Base-by-base conservation (phyloP, 768 basidiomycete genomes). In the Pulveroboletus sp. region DNA sequence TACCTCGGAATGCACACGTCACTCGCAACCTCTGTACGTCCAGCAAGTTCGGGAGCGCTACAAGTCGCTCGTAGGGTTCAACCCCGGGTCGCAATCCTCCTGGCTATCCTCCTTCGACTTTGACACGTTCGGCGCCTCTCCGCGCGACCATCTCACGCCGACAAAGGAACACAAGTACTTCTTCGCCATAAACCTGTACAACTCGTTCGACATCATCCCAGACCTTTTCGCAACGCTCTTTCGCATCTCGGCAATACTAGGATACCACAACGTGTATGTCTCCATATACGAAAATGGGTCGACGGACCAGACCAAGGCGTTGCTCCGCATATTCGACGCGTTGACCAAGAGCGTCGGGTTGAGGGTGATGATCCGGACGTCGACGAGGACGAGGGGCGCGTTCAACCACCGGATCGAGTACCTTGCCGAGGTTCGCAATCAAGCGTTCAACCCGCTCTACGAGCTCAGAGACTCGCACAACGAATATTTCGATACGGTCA, bases 371-470 rank as follows among this genome's bases (percentile, higher is more conserved):
- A 98, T 99, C 62, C 83, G 92, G 51, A 93, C 93, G 0, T 91
- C 87, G 10, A 88, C 85, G 75, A 85, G 96, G 54, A 94, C 89
- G 10, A 79, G 95, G 24, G 96, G 96, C 34, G 87, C 89, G 9
- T 98, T 98, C 77, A 95, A 95, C 70, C 96, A 99, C 68, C 94
- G 96, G 45, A 99, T 99, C 76, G 96, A 99, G 70, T 99, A 99
- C 73, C 85, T 99, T 45, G 96, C 96, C n/a, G 95, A 99, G 65
- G 95, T 99, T n/a, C 89, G 96, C 52, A 98, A 99, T 68, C 86
- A 92, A 23, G 96, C 96, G 13, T 89, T 99, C 67, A 93, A 89
- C 2, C 96, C 96, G 1, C 75, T 98, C 20, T 89, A 95, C 71
- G 96, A 98, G 63, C 79, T 96, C 31, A 79, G 96, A 34, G 94